These are phyloP conservation scores for Trichomonas gallinae DNA, from an alignment of 208 protist genomes.

Conservation along the genomic window DNA sequence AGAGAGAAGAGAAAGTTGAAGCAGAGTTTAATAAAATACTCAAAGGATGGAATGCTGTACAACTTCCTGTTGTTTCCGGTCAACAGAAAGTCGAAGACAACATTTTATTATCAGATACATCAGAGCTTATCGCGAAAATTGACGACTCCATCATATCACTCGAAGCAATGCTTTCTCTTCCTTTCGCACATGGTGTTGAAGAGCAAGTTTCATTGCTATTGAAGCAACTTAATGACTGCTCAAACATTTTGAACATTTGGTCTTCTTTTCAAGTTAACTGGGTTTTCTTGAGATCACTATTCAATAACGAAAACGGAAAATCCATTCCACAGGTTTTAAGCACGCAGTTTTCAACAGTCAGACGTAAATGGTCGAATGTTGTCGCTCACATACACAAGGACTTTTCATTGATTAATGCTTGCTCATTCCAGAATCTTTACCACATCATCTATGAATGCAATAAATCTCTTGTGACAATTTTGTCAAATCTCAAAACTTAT, in stretches of 20 bases:
- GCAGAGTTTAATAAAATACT: neutral
- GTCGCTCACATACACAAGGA: neutral
- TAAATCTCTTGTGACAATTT: neutral
- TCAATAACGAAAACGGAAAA: neutral
- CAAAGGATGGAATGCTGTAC: neutral
- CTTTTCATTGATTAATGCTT: neutral
- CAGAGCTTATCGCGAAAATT: neutral
- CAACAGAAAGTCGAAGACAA: constrained; percentile 1
- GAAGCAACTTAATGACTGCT: neutral
- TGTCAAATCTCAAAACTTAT: neutral
- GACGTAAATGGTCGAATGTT: neutral
- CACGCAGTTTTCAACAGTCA: neutral
- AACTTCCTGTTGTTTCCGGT: neutral
- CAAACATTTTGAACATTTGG: neutral
- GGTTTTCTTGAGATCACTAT: neutral
- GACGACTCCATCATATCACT: neutral
- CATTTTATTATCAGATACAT: neutral
- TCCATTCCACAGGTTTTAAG: no score
- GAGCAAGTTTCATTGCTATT: neutral
- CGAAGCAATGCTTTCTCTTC: neutral
- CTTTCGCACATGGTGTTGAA: neutral
- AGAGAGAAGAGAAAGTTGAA: neutral
- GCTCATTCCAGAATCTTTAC: neutral
- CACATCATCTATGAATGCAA: neutral
- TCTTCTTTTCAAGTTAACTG: neutral